Base-by-base conservation (phyloP, 139 green algal species). In the Picochlorum sp. region DNA sequence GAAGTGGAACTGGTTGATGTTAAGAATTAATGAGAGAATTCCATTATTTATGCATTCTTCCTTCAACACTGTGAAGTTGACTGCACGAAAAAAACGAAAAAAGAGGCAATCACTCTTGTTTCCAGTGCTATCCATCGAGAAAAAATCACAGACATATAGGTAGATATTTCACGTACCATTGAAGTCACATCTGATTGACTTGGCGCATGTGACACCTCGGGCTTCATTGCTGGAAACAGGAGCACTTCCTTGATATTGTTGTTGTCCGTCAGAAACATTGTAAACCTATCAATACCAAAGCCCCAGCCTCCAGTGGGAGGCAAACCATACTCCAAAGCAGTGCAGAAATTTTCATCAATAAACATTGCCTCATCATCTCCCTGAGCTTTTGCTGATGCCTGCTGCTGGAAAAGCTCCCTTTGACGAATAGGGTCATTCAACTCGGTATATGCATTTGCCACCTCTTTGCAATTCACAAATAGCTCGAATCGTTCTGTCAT, bases 381-480 rank as follows among this genome's bases (percentile, higher is more conserved):
- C 56, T 77, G 61, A 7, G 57, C 59, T 64, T 85, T 83, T 50
- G 78, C 73, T 61, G 68, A 67, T 4, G 78, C 70, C 72, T 99
- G 93, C 63, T 95, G 83, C n/a, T 50, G 57, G 68, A 99, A 99
- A 31, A 91, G 85, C 59, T 96, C 72, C 6, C 93, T 72, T 76
- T 98, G 93, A 49, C 83, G 64, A n/a, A 96, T 57, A 3, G 93
- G 93, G 75, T 99, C 93, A 74, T 99, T 99, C 74, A 99, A 75
- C 86, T 98, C 93, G 3, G 93, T 99, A 89, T 99, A 99, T 3
- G 93, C 88, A 72, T 99, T 98, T 74, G 80, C 91, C 32, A 98
- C 73, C 81, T 99, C 92, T 47, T 80, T 75, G 68, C 84, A 91
- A 82, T 98, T 98, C 30, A 98, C 81, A 72, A 99, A 99, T 35